Evolutionary conservation across 176 grass and related monocot genomes (phyloP).

Genomic region (Oryza longistaminata): DNA sequence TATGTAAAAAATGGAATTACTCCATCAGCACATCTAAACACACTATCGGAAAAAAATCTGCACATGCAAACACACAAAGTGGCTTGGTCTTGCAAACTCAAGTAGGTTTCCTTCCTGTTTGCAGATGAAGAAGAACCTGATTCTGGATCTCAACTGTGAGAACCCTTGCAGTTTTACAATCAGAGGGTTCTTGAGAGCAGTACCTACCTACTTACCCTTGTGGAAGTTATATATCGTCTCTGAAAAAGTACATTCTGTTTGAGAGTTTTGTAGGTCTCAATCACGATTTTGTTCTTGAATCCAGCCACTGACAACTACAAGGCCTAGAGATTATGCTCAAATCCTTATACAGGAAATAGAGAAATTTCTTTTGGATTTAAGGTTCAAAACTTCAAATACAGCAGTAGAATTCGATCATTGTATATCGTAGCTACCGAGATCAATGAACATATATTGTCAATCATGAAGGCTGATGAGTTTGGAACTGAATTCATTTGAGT

Average conservation of each 20-base stretch:
- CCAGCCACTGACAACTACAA: background rate
- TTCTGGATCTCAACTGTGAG: background rate
- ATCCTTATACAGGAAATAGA: background rate
- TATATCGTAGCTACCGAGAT: background rate
- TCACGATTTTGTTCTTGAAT: background rate
- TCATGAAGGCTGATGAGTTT: background rate
- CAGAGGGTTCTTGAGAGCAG: background rate
- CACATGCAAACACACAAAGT: background rate
- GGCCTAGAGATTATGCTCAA: background rate
- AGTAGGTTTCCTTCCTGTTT: background rate
- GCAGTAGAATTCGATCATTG: background rate
- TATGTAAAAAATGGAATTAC: background rate
- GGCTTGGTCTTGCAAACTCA: constrained; percentile 11
- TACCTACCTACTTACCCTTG: background rate
- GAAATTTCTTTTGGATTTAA: background rate
- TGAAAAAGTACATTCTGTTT: background rate
- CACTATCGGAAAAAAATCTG: background rate
- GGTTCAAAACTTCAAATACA: constrained; percentile 1
- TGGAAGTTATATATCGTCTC: background rate
- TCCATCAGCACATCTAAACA: no score
- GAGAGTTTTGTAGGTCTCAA: background rate
- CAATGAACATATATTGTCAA: background rate
- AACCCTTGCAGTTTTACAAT: constrained; percentile 3
- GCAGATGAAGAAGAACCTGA: constrained; percentile 31
- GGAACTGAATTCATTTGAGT: background rate